Evolutionary conservation across 495 filamentous ascomycete species (phyloP).

Genomic region (Cairneyella variabilis): DNA sequence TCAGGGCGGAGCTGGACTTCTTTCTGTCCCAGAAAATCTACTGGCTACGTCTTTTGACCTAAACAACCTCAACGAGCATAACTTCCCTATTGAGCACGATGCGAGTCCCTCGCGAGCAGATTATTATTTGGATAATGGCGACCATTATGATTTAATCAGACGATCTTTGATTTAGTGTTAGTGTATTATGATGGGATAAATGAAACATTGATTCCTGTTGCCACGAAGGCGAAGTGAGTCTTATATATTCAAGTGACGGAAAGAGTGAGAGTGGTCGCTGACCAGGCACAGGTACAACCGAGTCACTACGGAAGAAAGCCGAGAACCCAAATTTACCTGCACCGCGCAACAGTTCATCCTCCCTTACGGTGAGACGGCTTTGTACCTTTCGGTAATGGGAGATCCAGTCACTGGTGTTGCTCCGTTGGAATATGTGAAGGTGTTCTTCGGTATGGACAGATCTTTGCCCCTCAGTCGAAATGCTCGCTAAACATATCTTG

Average conservation of each 20-base stretch:
- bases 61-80: conserved; percentile 23
- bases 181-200: conserved; percentile 6
- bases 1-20: conserved; percentile 16
- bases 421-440: conserved; percentile 12
- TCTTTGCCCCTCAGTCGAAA: neutral
- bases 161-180: conserved; percentile 26
- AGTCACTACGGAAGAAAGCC: neutral
- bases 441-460: conserved; percentile 13
- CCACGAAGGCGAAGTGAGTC: conserved; percentile 6
- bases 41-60: conserved; percentile 26
- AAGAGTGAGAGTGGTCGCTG: neutral
- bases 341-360: conserved; percentile 12
- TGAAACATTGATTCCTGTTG: conserved; percentile 3
- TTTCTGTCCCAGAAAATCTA: conserved; percentile 17
- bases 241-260: neutral
- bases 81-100: conserved; percentile 30
- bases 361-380: conserved; percentile 20
- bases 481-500: neutral
- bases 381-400: conserved; percentile 16
- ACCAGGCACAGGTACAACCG: conserved; percentile 5
- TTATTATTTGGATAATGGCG: conserved; percentile 20
- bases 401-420: conserved; percentile 15
- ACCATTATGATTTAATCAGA: conserved; percentile 30
- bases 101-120: conserved; percentile 27
- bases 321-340: conserved; percentile 17